A percentile compares a stretch with the other conserved stretches of the same genome.
phyloP scores from a whole-genome alignment of 2,329 filamentous ascomycete species.

The Colletotrichum filicis region DNA sequence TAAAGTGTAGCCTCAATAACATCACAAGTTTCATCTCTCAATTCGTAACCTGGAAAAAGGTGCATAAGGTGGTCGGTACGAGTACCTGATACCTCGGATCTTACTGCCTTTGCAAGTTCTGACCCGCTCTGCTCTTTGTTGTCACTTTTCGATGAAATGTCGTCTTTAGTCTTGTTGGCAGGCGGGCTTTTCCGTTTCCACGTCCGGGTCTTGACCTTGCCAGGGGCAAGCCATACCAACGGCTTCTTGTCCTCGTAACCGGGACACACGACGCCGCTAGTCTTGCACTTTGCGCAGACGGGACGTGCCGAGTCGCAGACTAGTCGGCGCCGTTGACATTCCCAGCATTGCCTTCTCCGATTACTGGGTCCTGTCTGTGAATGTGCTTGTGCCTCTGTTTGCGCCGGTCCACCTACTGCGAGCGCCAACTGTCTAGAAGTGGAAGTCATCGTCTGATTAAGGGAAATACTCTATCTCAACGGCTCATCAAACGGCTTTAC shows the following conservation, averaged over 20 bases:
- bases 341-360: slow-evolving; percentile 49
- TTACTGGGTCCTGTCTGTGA: background rate
- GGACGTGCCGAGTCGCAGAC: slow-evolving; percentile 52
- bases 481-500: background rate
- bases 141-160: background rate
- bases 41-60: slow-evolving; percentile 6
- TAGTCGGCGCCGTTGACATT: slow-evolving; percentile 50
- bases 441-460: background rate
- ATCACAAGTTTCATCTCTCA: slow-evolving; percentile 24
- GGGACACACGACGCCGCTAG: slow-evolving; percentile 47
- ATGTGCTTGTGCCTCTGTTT: background rate
- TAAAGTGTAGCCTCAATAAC: slow-evolving; percentile 28
- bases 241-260: slow-evolving; percentile 52
- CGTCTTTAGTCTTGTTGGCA: background rate
- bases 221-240: slow-evolving; percentile 47
- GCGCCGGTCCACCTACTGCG: background rate
- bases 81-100: background rate
- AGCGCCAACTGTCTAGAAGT: background rate
- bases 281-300: slow-evolving; percentile 48
- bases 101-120: background rate
- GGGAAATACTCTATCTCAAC: background rate
- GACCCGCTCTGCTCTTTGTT: background rate
- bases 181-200: slow-evolving; percentile 31
- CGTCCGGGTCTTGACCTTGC: slow-evolving; percentile 35
- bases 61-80: background rate